A percentile compares a stretch with the other conserved stretches of the same genome.
Evolutionary conservation across 257 asterid genomes (phyloP).

Genomic region (Solanum pinnatisectum): DNA sequence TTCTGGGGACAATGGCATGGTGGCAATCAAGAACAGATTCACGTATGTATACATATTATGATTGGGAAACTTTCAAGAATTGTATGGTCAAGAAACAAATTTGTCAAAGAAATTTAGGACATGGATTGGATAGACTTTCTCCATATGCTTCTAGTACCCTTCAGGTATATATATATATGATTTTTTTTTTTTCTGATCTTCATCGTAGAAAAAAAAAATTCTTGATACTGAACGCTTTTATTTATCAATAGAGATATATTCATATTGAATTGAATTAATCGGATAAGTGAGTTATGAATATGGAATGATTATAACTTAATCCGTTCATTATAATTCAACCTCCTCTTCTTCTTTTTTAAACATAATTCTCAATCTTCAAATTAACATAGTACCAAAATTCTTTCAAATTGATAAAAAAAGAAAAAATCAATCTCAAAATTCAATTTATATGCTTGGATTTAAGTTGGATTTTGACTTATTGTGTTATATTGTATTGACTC

Average conservation of each 20-base stretch:
- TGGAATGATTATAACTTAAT: background rate
- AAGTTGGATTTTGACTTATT: too few relatives aligned
- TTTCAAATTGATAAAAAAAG: too few relatives aligned
- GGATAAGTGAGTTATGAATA: background rate
- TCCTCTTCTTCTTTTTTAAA: too few relatives aligned
- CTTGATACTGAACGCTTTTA: accelerated
- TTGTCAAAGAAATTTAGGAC: background rate
- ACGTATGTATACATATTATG: background rate
- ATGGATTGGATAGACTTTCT: background rate
- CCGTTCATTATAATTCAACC: too few relatives aligned
- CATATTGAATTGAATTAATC: background rate
- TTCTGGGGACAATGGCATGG: background rate
- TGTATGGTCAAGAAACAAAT: background rate
- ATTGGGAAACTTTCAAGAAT: background rate
- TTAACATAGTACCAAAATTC: too few relatives aligned
- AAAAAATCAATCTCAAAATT: too few relatives aligned
- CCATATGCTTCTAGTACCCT: background rate
- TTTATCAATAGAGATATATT: background rate
- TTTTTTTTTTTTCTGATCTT: background rate
- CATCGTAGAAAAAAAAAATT: background rate
- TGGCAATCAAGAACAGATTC: background rate
- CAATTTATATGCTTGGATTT: too few relatives aligned
- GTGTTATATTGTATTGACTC: background rate
- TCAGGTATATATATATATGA: background rate
- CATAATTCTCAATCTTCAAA: too few relatives aligned